Conservation (phyloP, 176 grass and related monocot species). For the Eleusine coracana region DNA sequence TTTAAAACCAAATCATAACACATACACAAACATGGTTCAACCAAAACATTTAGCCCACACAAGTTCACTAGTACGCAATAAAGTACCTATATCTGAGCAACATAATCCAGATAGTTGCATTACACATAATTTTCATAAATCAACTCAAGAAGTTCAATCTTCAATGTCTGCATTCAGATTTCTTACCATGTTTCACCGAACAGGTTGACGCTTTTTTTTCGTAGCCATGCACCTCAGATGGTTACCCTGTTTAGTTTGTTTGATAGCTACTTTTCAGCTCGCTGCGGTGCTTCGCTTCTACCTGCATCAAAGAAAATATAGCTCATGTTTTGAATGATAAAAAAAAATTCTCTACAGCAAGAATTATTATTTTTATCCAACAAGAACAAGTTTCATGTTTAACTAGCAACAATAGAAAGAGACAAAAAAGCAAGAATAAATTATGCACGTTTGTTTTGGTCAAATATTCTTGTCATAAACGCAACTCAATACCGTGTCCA, state of each 20-base stretch:
- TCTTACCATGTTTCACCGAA: too few relatives aligned
- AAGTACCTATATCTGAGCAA: background rate
- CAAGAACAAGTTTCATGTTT: background rate
- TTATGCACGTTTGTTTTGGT: slow-evolving; percentile 29
- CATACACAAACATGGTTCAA: too few relatives aligned
- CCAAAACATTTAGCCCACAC: too few relatives aligned
- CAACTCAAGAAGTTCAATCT: too few relatives aligned
- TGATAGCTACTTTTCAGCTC: too few relatives aligned
- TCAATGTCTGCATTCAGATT: too few relatives aligned
- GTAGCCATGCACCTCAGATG: too few relatives aligned
- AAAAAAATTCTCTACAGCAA: background rate
- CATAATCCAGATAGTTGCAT: slow-evolving; percentile 10
- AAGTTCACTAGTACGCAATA: too few relatives aligned
- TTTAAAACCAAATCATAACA: too few relatives aligned
- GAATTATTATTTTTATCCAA: background rate
- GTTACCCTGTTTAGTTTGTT: too few relatives aligned
- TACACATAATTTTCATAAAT: background rate
- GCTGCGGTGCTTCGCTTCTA: background rate
- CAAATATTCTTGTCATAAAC: slow-evolving; percentile 30
- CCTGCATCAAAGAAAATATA: background rate
- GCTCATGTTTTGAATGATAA: background rate
- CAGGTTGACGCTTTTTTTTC: too few relatives aligned
- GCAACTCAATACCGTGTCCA: slow-evolving; percentile 25
- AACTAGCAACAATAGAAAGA: slow-evolving; percentile 25
- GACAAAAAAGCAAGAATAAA: slow-evolving; percentile 28